phyloP scores from a whole-genome alignment of 768 basidiomycete species.

The Cyclocybe aegerita region DNA sequence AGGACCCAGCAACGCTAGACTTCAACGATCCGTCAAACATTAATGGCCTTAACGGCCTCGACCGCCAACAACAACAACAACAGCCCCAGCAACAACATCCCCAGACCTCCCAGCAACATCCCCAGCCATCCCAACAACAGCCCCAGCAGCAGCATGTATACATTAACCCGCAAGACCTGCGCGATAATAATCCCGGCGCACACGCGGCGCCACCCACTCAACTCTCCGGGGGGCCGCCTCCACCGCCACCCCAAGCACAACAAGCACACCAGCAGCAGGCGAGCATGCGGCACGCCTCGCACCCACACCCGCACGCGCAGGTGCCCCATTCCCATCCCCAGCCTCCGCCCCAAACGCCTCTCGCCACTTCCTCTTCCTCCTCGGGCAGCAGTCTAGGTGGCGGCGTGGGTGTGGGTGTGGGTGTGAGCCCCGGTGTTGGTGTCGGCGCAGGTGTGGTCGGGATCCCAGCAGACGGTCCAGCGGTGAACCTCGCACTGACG shows the following conservation, averaged over 20 bases:
- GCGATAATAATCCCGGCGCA: slow-evolving; percentile 24
- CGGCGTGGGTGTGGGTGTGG: background rate
- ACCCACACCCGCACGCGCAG: background rate
- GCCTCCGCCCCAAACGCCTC: slow-evolving; percentile 1
- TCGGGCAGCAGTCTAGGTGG: too few relatives aligned
- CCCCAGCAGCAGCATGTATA: slow-evolving; percentile 31
- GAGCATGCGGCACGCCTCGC: background rate
- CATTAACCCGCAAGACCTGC: slow-evolving; percentile 40
- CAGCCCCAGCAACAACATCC: slow-evolving; percentile 22
- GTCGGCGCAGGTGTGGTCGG: background rate
- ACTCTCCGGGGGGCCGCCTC: slow-evolving; percentile 6
- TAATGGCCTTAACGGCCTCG: slow-evolving; percentile 29
- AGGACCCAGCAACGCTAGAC: slow-evolving; percentile 50
- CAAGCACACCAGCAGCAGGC: slow-evolving; percentile 13
- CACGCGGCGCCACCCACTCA: too few relatives aligned
- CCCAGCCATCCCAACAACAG: slow-evolving; percentile 22
- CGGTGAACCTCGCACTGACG: slow-evolving; percentile 16
- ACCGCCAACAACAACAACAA: slow-evolving; percentile 17
- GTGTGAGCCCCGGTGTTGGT: background rate
- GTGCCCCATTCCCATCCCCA: slow-evolving; percentile 7
- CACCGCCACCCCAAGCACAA: slow-evolving; percentile 21
- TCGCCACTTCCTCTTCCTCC: slow-evolving; percentile 4
- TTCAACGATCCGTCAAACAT: slow-evolving; percentile 35
- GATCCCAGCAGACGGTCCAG: slow-evolving; percentile 6
- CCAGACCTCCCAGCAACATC: slow-evolving; percentile 14